Conservation (phyloP, 176 grass and related monocot species). For the Ensete ventricosum region DNA sequence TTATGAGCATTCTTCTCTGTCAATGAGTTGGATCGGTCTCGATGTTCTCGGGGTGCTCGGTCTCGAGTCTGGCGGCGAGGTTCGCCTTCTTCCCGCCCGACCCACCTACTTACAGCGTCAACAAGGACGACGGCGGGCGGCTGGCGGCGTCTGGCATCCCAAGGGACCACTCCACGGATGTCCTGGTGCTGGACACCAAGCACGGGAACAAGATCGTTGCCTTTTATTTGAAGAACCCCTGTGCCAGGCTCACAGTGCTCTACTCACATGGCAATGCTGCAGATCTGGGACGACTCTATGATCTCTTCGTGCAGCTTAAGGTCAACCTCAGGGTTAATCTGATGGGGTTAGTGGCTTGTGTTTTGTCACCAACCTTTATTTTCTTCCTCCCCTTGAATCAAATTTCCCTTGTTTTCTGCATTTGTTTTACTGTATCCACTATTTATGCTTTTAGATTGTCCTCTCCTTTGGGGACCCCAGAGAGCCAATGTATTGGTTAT, state of each 20-base stretch:
- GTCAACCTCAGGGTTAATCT: constrained; percentile 97
- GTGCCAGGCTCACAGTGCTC: constrained; percentile 75
- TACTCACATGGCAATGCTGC: constrained; percentile 99
- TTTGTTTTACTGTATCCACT: constrained; percentile 14
- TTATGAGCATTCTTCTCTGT: constrained; percentile 42
- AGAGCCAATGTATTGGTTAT: not conserved
- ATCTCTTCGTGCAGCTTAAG: constrained; percentile 98
- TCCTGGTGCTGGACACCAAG: constrained; percentile 56
- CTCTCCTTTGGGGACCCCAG: not conserved
- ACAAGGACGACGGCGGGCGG: constrained; percentile 71
- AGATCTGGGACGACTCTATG: constrained; percentile 93
- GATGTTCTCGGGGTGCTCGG: constrained; percentile 77
- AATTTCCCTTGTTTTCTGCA: not conserved
- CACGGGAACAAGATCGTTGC: constrained; percentile 69
- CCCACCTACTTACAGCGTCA: constrained; percentile 70
- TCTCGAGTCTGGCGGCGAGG: constrained; percentile 91
- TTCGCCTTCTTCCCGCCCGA: constrained; percentile 98
- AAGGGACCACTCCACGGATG: constrained; percentile 52
- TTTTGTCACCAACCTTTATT: constrained; percentile 11
- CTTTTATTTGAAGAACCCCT: constrained; percentile 80
- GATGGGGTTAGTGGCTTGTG: constrained; percentile 65
- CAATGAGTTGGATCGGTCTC: constrained; percentile 54
- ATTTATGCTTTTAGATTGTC: not conserved
- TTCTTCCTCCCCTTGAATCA: not conserved
- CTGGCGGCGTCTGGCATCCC: constrained; percentile 61